These are phyloP conservation scores for Leishmania tarentolae DNA, from an alignment of 208 protist species.

Conservation along the genomic window DNA sequence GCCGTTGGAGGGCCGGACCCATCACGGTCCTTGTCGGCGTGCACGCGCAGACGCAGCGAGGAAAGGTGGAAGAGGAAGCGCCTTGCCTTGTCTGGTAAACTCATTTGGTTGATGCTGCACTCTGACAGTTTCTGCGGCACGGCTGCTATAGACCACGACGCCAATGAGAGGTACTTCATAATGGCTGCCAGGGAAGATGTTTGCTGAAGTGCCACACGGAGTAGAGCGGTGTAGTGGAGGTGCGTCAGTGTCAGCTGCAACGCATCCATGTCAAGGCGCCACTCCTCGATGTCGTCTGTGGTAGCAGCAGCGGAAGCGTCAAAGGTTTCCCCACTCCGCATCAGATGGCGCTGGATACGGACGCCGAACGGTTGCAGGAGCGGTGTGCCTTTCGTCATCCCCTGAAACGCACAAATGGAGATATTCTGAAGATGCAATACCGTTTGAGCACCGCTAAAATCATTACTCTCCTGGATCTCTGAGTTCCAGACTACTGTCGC, in stretches of 20 bases:
- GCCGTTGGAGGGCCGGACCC: constrained; percentile 1
- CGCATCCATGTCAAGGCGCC: constrained; percentile 21
- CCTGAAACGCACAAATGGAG: constrained; percentile 19
- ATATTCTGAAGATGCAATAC: constrained; percentile 25
- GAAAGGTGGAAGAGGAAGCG: constrained; percentile 12
- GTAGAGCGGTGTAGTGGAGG: constrained; percentile 29
- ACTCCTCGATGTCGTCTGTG: constrained; percentile 17
- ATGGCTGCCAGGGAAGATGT: constrained; percentile 17
- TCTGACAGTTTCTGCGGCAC: neutral
- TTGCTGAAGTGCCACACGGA: constrained; percentile 26
- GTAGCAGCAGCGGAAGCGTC: neutral
- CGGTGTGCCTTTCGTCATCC: constrained; percentile 6
- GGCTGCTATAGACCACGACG: constrained; percentile 12
- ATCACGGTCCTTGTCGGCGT: constrained; percentile 6
- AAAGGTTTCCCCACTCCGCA: neutral
- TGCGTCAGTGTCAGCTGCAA: constrained; percentile 32
- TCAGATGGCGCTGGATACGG: constrained; percentile 8
- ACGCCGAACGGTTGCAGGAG: constrained; percentile 21
- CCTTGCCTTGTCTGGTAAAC: neutral
- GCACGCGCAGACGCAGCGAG: constrained; percentile 19
- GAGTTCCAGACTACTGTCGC: constrained; percentile 22
- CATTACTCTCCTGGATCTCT: neutral
- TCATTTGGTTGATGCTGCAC: neutral
- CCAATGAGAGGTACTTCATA: constrained; percentile 12
- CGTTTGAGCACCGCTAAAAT: neutral